Percentiles rank a stretch among this genome's conserved stretches.
Evolutionary conservation across 768 basidiomycete species (phyloP).

Genomic region (Suillus bovinus): DNA sequence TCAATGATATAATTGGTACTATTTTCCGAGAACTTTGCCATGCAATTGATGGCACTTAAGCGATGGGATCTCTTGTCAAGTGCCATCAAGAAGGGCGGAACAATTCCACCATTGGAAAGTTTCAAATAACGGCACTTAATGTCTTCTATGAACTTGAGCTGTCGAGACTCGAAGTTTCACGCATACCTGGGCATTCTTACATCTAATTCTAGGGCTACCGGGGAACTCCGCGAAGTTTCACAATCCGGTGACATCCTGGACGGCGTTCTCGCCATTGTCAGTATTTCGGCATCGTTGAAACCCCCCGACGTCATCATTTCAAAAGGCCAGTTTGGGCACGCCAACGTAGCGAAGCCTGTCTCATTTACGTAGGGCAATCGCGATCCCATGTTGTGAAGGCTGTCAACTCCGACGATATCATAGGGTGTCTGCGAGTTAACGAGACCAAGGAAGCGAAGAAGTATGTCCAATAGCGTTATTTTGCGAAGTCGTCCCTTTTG

Average conservation of each 20-base stretch:
- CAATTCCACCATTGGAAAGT: constrained; percentile 9
- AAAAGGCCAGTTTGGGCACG: constrained; percentile 9
- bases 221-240: constrained; percentile 13
- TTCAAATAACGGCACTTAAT: not conserved
- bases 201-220: constrained; percentile 17
- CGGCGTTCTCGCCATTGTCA: constrained; percentile 23
- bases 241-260: constrained; percentile 17
- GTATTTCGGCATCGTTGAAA: not conserved
- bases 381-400: constrained; percentile 19
- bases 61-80: constrained; percentile 23
- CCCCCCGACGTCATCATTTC: constrained; percentile 19
- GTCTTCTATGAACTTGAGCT: not conserved
- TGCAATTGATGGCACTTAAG: constrained; percentile 13
- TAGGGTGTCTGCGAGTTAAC: constrained; percentile 22
- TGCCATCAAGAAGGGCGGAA: constrained; percentile 21
- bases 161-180: constrained; percentile 9
- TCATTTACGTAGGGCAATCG: constrained; percentile 24
- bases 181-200: constrained; percentile 11
- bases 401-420: constrained; percentile 25
- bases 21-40: constrained; percentile 24
- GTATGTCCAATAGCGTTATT: not conserved
- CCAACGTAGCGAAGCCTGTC: constrained; percentile 25
- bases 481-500: constrained; percentile 23
- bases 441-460: constrained; percentile 23
- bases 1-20: constrained; percentile 6